Evolutionary conservation across 2,329 filamentous ascomycete genomes (phyloP).

Genomic region (Fusarium odoratissimum): DNA sequence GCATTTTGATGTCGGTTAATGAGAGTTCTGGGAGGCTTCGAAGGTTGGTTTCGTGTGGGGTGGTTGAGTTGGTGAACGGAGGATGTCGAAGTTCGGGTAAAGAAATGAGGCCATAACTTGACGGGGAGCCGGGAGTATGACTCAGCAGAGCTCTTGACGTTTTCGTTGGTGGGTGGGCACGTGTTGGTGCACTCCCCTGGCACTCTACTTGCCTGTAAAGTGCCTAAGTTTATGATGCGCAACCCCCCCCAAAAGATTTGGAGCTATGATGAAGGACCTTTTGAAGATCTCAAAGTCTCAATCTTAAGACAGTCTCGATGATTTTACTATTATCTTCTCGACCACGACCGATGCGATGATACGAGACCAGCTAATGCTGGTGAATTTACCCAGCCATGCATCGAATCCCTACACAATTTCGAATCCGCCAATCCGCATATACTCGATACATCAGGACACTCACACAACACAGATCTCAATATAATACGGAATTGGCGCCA

Average conservation of each 20-base stretch:
- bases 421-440: constrained; percentile 24
- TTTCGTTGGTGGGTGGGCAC: constrained; percentile 41
- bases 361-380: constrained; percentile 29
- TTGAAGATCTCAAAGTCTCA: not conserved
- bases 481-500: constrained; percentile 32
- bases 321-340: not conserved
- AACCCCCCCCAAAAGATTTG: constrained; percentile 33
- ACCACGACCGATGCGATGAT: constrained; percentile 39
- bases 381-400: constrained; percentile 47
- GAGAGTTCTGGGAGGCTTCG: constrained; percentile 39
- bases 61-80: constrained; percentile 43
- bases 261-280: constrained; percentile 6
- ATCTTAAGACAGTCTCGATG: constrained; percentile 3
- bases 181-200: constrained; percentile 17
- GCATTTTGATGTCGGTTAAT: constrained; percentile 53
- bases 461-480: constrained; percentile 10
- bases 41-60: constrained; percentile 40
- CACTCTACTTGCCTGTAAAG: constrained; percentile 1
- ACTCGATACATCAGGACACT: constrained; percentile 7
- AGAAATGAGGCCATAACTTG: constrained; percentile 56
- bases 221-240: constrained; percentile 5
- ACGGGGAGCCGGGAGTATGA: constrained; percentile 50
- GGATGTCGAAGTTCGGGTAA: constrained; percentile 47
- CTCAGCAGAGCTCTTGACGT: constrained; percentile 47
- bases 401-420: constrained; percentile 38